Conservation (phyloP, 2,329 filamentous ascomycete genomes). For the Phaeosphaeria sp. region DNA sequence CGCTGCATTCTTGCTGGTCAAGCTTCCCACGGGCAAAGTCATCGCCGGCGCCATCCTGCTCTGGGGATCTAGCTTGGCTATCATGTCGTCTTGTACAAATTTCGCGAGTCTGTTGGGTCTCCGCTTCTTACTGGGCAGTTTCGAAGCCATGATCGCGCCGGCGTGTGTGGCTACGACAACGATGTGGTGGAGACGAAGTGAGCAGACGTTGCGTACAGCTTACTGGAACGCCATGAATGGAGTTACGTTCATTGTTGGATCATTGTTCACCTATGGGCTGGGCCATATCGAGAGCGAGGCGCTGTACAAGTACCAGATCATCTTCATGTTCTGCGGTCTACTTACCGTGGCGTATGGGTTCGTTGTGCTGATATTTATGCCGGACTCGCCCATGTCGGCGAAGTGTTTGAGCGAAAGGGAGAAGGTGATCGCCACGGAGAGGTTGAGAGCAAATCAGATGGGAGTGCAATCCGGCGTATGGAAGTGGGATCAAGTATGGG, state of each 20-base stretch:
- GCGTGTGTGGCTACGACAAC: constrained; percentile 65
- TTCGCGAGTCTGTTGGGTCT: constrained; percentile 47
- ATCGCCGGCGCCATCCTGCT: constrained; percentile 57
- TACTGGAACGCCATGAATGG: constrained; percentile 70
- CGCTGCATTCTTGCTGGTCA: constrained; percentile 62
- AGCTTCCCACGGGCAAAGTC: constrained; percentile 66
- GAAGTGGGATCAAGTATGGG: constrained; percentile 69
- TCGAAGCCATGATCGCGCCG: constrained; percentile 49
- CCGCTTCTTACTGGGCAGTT: constrained; percentile 52
- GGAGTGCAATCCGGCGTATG: constrained; percentile 74
- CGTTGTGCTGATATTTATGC: constrained; percentile 51
- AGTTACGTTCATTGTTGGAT: constrained; percentile 62
- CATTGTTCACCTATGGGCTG: constrained; percentile 64
- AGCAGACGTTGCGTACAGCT: constrained; percentile 63
- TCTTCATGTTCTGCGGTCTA: constrained; percentile 56
- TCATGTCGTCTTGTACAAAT: constrained; percentile 60
- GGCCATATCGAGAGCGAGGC: constrained; percentile 59
- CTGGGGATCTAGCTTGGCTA: constrained; percentile 61
- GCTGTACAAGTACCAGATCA: constrained; percentile 53
- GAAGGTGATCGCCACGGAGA: constrained; percentile 24
- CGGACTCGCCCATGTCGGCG: constrained; percentile 52
- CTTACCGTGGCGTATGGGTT: constrained; percentile 53
- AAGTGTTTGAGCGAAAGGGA: constrained; percentile 28
- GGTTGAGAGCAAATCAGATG: constrained; percentile 29
- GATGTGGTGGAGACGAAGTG: constrained; percentile 66